phyloP scores from a whole-genome alignment of 1,139 yeast genomes.

The Hyphopichia burtonii region DNA sequence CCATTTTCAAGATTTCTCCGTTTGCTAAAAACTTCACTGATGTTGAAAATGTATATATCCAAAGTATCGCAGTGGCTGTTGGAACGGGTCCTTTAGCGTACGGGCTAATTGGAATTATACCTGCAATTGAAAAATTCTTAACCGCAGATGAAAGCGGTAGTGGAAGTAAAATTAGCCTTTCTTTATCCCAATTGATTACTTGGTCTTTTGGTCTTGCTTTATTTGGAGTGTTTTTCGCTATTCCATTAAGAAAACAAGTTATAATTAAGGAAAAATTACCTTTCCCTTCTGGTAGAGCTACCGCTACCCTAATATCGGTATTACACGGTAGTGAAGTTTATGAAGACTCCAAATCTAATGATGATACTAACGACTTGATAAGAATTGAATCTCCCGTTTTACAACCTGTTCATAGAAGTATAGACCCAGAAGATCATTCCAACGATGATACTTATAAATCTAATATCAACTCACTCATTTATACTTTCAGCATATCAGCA shows the following conservation, averaged over 20 bases:
- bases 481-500: constrained; percentile 71
- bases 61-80: constrained; percentile 91
- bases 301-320: constrained; percentile 89
- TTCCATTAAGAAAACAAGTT: constrained; percentile 82
- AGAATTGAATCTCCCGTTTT: constrained; percentile 1
- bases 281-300: constrained; percentile 95
- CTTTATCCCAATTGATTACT: constrained; percentile 53
- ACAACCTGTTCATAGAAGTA: background rate
- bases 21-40: constrained; percentile 63
- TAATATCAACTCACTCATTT: constrained; percentile 56
- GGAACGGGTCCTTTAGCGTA: constrained; percentile 97
- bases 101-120: constrained; percentile 94
- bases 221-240: constrained; percentile 94
- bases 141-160: constrained; percentile 76
- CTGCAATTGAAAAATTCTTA: constrained; percentile 89
- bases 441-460: constrained; percentile 34
- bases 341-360: constrained; percentile 28
- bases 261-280: constrained; percentile 81
- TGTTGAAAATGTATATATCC: constrained; percentile 89
- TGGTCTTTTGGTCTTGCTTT: constrained; percentile 90
- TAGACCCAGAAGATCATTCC: background rate
- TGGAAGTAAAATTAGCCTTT: constrained; percentile 37
- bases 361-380: background rate
- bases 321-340: constrained; percentile 67
- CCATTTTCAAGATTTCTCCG: constrained; percentile 64